phyloP scores from a whole-genome alignment of 2,329 filamentous ascomycete genomes.

The Lasiodiplodia hormozganensis region DNA sequence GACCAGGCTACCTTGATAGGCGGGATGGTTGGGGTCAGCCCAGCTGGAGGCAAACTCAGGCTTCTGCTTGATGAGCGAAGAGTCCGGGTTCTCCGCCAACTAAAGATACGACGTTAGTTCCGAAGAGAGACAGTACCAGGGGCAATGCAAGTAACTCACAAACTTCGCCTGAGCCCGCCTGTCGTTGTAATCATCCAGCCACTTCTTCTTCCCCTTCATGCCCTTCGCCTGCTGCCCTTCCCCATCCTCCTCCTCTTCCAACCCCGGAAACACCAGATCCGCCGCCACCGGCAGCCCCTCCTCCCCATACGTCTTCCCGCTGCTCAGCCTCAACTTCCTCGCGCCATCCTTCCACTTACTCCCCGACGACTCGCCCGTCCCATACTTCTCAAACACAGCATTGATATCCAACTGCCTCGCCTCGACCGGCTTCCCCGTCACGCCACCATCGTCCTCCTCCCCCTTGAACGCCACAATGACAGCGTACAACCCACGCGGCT shows the following conservation, averaged over 20 bases:
- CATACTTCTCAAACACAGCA: slow-evolving; percentile 44
- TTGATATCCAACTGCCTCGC: slow-evolving; percentile 46
- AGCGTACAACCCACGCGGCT: slow-evolving; percentile 62
- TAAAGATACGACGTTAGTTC: slow-evolving; percentile 33
- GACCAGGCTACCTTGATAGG: slow-evolving; percentile 57
- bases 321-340: slow-evolving; percentile 47
- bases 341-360: slow-evolving; percentile 37
- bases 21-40: slow-evolving; percentile 60
- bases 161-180: slow-evolving; percentile 56
- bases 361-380: slow-evolving; percentile 32
- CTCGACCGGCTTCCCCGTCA: slow-evolving; percentile 48
- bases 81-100: slow-evolving; percentile 49
- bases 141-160: slow-evolving; percentile 37
- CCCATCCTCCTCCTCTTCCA: slow-evolving; percentile 38
- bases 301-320: slow-evolving; percentile 50
- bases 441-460: slow-evolving; percentile 40
- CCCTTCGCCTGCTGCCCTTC: slow-evolving; percentile 36
- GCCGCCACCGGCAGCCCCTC: slow-evolving; percentile 50
- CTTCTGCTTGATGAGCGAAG: slow-evolving; percentile 43
- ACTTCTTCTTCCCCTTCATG: slow-evolving; percentile 42
- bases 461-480: slow-evolving; percentile 61
- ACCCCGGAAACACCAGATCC: slow-evolving; percentile 48
- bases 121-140: background rate
- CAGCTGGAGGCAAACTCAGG: slow-evolving; percentile 55
- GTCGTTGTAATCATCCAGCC: slow-evolving; percentile 59